Evolutionary conservation across 306 rosid species (phyloP).

Genomic region (Cicer cuneatum): DNA sequence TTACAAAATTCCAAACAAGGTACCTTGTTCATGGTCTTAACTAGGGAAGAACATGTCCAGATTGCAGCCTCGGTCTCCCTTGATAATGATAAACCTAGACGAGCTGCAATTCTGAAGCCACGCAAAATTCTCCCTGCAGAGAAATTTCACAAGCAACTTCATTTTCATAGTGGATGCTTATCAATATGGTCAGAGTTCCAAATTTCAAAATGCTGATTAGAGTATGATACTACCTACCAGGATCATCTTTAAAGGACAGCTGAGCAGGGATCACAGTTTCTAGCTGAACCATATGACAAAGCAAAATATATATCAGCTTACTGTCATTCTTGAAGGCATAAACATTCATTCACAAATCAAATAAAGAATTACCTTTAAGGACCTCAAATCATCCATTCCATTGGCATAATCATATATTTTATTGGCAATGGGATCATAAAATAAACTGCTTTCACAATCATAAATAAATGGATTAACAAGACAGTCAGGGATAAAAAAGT

Average conservation of each 20-base stretch:
- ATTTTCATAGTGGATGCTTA: conserved; percentile 40
- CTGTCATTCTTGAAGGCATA: conserved; percentile 15
- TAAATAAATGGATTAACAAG: conserved; percentile 46
- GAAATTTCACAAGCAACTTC: conserved; percentile 40
- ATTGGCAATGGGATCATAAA: conserved; percentile 72
- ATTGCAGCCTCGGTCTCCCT: conserved; percentile 54
- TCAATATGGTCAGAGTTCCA: conserved; percentile 38
- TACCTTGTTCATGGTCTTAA: conserved; percentile 51
- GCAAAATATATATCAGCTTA: conserved; percentile 39
- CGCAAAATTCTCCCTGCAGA: conserved; percentile 88
- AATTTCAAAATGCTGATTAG: conserved; percentile 42
- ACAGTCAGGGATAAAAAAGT: neutral
- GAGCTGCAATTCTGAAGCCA: conserved; percentile 94
- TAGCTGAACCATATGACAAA: conserved; percentile 50
- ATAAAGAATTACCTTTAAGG: conserved; percentile 54
- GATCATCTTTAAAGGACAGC: conserved; percentile 79
- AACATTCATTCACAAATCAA: conserved; percentile 33
- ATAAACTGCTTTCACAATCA: conserved; percentile 73
- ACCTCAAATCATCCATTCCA: conserved; percentile 54
- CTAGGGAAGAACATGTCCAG: conserved; percentile 44
- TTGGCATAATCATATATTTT: conserved; percentile 53
- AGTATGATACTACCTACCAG: conserved; percentile 67
- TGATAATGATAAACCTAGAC: conserved; percentile 81
- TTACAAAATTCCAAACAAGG: conserved; percentile 30
- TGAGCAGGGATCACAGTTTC: conserved; percentile 72